Base-by-base conservation (phyloP, 139 green algal genomes). In the Parachlorella kessleri region DNA sequence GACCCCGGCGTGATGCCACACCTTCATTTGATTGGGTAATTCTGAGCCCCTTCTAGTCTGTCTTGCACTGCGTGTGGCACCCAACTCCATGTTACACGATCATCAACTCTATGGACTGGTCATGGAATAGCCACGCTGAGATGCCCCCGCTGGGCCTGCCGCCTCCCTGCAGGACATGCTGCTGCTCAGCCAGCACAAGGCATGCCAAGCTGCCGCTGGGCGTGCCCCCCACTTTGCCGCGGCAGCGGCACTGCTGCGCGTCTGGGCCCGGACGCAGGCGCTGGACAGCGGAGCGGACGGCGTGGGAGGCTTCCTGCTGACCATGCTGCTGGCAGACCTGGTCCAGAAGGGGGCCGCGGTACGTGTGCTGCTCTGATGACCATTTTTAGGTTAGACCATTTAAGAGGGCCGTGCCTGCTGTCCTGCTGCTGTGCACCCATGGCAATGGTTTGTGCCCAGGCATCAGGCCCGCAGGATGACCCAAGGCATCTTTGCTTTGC, bases 181-280 rank as follows among this genome's bases (percentile, higher is more conserved):
- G 33, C 30, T 83, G 42, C 7, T 80, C 3, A 18, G 59, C 21
- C 84, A 93, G 37, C 68, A 69, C 24, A 41, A 72, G 30, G 38
- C 35, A 5, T 69, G 91, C 76, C 77, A 85, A 38, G 66, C 53
- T 7, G 83, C 81, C 4, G 38, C 88, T 6, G 48, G 72, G 1
- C 36, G 65, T 9, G 48, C 73, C 4, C 78, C 85, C 1, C 41
- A 63, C 24, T 77, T 94, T 26, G 1, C 24, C 0, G 90, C 95
- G 39, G 90, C 81, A 0, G 37, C 92, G 6, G 75, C 90, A 65
- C 83, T 96, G 81, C 82, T 96, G 36, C 79, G 85, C 66, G 84
- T 92, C 14, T 96, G 92, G 92, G 90, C 91, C 6, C 65, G 73
- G 36, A 80, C 82, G 70, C 89, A 92, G 28, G 72, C 71, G 35